Base-by-base conservation (phyloP, 2,329 filamentous ascomycete genomes). In the Colletotrichum orbiculare region DNA sequence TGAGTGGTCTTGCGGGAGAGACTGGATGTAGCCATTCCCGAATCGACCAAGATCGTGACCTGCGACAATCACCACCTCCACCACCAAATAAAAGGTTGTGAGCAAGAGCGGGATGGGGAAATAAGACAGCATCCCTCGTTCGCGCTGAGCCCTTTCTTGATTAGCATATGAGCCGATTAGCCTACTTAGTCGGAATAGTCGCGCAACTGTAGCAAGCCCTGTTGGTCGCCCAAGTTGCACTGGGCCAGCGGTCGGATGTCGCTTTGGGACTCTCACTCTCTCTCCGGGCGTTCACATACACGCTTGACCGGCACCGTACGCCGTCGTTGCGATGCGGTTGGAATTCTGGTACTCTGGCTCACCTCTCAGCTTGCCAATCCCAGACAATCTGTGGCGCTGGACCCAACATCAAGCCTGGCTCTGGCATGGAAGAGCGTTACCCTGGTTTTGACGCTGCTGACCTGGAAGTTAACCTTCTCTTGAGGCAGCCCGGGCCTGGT, bases 171-270 rank as follows among this genome's bases (percentile, higher is more conserved):
- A 48, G 57, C 35, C 39, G 15, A 15, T 15, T 15, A 15, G 15
- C 15, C 15, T 15, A 15, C 15, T 15, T 15, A 15, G 15, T 15
- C 15, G 15, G 15, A 15, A 15, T 15, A 15, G 15, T 15, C 15
- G 8, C 47, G 33, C 17, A 43, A 48, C 34, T 62, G 41, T 49
- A 34, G 41, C 39, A 59, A 47, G 60, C 48, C 64, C 43, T 42
- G 38, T 59, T 64, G 60, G 48, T 59, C 42, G 45, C 34, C 45
- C 53, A 41, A 66, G 60, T 66, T 59, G 54, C 63, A 54, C n/a
- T 58, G 53, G 50, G 53, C 50, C 35, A 64, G 38, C 54, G 57
- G 41, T 64, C 60, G 43, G 58, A 57, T 49, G 11, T 59, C 53
- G 63, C 59, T 66, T 66, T 66, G 53, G 64, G 64, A 64, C 45